A percentile compares a stretch with the other conserved stretches of the same genome.
These are phyloP conservation scores for Aspergillus sp. DNA, from an alignment of 2,329 filamentous ascomycete genomes.

Conservation along the genomic window DNA sequence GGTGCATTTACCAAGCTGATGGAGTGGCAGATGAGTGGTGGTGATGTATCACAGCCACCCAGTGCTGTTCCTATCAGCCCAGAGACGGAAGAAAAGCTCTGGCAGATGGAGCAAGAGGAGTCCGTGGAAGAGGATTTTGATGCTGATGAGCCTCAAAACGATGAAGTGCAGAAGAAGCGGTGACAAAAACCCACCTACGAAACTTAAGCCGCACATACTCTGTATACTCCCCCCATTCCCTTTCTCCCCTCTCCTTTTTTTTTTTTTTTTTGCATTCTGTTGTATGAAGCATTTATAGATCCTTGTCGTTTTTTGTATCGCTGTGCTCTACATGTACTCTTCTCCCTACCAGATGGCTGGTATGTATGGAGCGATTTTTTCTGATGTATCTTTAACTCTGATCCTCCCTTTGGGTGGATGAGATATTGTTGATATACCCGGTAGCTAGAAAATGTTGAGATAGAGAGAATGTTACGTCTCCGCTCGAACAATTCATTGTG, in stretches of 20 bases:
- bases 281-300: conserved; percentile 2
- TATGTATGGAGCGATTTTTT: conserved; percentile 1
- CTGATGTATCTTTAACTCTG: conserved; percentile 14
- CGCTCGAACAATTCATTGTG: neutral
- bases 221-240: neutral
- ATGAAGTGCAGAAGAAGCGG: conserved; percentile 20
- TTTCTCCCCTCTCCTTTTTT: neutral
- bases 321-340: conserved; percentile 6
- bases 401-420: conserved; percentile 1
- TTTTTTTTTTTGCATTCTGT: neutral
- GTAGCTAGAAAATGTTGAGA: conserved; percentile 8
- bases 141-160: conserved; percentile 13
- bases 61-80: conserved; percentile 27
- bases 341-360: neutral
- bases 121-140: conserved; percentile 27
- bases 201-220: neutral
- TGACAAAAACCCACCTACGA: neutral
- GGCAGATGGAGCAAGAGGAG: conserved; percentile 44
- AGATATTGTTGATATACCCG: conserved; percentile 1
- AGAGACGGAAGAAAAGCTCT: conserved; percentile 51
- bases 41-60: conserved; percentile 51
- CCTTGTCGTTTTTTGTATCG: conserved; percentile 6
- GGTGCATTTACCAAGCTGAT: conserved; percentile 94
- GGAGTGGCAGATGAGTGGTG: conserved; percentile 97
- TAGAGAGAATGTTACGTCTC: conserved; percentile 19